Base-by-base conservation (phyloP, 164 flowering plant species). In the Platanus orientalis region DNA sequence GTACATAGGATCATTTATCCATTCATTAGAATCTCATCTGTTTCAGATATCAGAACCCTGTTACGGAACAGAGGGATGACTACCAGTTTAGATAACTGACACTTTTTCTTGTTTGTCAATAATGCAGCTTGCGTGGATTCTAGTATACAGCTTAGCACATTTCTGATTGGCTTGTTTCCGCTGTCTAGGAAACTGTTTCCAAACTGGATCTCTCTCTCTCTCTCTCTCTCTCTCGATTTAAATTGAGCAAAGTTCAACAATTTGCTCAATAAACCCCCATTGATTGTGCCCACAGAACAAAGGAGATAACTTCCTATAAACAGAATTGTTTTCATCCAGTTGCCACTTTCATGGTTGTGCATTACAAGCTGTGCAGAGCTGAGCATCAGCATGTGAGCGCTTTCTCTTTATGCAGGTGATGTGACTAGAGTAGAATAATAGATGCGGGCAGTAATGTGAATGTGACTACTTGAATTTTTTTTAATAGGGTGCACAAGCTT, bases 1-100 rank as follows among this genome's bases (percentile, higher is more conserved):
- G 92, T 88, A 83, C 30, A 19, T 45, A 45, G 12, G 20, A 14
- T 36, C 42, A 36, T 3, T 36, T 36, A 1, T 36, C 42, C 9
- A 36, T 36, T 36, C n/a, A n/a, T n/a, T n/a, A n/a, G n/a, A n/a
- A n/a, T n/a, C n/a, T n/a, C n/a, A n/a, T 36, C 12, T 36, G 42
- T 36, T 36, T 14, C 42, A 36, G 42, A 36, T 36, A 3, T 36
- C 42, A 7, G 42, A 36, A 36, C 12, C 12, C 12, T 36, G 1
- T 7, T n/a, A 7, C 42, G 12, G 42, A 7, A 36, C 42, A 32
- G 9, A 9, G 0, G 10, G 3, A 45, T 13, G 4, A 45, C 19
- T 13, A 45, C n/a, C 6, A 16, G 20, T 45, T 45, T 19, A 34
- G 10, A 5, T 34, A 34, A 34, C 5, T 45, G 19, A 45, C n/a